Base-by-base conservation (phyloP, 495 filamentous ascomycete species). In the Aspergillus bertholletiae region DNA sequence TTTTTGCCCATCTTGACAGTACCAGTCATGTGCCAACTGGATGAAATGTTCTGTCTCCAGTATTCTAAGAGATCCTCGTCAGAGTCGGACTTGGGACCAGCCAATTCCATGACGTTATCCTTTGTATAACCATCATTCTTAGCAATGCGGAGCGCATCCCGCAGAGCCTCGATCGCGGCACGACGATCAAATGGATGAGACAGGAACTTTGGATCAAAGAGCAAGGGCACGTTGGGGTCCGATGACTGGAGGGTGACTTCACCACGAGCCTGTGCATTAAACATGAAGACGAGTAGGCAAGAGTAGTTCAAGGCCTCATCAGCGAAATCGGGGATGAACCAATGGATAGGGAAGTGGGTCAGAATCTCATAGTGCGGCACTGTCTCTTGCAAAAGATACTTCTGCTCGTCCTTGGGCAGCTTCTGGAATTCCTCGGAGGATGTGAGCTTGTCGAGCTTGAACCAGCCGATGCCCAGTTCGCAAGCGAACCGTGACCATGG, bases 1-100 rank as follows among this genome's bases (percentile, higher is more conserved):
- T 51, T 7, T 40, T 57, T 70, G 0, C 86, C 85, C 84, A 88
- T 88, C 65, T 81, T 82, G 30, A 72, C 74, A 1, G 84, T 87
- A 0, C 83, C 81, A 15, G 78, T 81, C 74, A 80, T 80, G 56
- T 85, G 84, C 78, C 78, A 84, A 24, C 50, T 61, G 1, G 67
- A 68, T 1, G 46, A 51, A 7, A 62, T 23, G 23, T 61, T 72
- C 44, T 72, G 55, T 54, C 62, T 63, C 69, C 76, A 78, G 58
- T 72, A 72, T 20, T 74, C 74, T 18, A 82, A 62, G 39, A 86
- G 69, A 39, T 83, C 79, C 51, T 84, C 82, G 46, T 87, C 83
- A 0, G 73, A 77, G 8, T 76, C 68, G 12, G 74, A 74, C n/a
- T 62, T 51, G 0, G 84, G 80, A 0, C 62, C 77, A 1, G 68